Evolutionary conservation across 164 flowering plant species (phyloP).

Genomic region (Houttuynia cordata): DNA sequence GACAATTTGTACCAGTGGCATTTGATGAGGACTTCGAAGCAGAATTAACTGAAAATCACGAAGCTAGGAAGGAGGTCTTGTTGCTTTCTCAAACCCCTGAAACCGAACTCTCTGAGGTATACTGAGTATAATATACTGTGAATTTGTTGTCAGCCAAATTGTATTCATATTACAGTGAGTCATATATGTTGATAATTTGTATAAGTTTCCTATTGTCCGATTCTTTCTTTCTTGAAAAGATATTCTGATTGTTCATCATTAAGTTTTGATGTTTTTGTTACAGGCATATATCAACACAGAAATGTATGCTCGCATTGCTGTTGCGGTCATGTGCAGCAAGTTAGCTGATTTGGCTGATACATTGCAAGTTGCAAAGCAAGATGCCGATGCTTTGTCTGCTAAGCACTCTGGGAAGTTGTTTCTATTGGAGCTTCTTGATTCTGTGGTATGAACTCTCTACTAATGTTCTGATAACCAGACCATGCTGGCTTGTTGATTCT

Average conservation of each 20-base stretch:
- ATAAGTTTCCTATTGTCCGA: background rate
- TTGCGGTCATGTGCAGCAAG: conserved; percentile 69
- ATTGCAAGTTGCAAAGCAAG: conserved; percentile 22
- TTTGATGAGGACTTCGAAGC: conserved; percentile 98
- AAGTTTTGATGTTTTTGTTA: conserved; percentile 8
- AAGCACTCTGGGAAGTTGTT: conserved; percentile 71
- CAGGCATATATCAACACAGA: conserved; percentile 90
- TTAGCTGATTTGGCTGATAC: conserved; percentile 48
- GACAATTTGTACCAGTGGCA: conserved; percentile 46
- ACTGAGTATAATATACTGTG: conserved; percentile 5
- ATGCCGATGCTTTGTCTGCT: conserved; percentile 31
- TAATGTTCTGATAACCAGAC: background rate
- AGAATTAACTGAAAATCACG: conserved; percentile 67
- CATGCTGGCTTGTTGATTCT: background rate
- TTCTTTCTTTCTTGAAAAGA: background rate
- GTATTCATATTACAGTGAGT: background rate
- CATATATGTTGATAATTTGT: too few species aligned
- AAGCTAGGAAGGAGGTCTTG: conserved; percentile 65
- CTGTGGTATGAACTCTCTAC: conserved; percentile 41
- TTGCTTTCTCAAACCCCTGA: conserved; percentile 54
- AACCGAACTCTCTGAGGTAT: conserved; percentile 72
- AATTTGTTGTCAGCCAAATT: background rate
- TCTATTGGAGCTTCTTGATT: conserved; percentile 76
- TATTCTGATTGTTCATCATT: background rate
- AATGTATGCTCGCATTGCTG: conserved; percentile 86